Percentiles rank a stretch among this genome's conserved stretches.
These are phyloP conservation scores for Cladorrhinum sp. DNA, from an alignment of 2,329 filamentous ascomycete species.

Conservation along the genomic window DNA sequence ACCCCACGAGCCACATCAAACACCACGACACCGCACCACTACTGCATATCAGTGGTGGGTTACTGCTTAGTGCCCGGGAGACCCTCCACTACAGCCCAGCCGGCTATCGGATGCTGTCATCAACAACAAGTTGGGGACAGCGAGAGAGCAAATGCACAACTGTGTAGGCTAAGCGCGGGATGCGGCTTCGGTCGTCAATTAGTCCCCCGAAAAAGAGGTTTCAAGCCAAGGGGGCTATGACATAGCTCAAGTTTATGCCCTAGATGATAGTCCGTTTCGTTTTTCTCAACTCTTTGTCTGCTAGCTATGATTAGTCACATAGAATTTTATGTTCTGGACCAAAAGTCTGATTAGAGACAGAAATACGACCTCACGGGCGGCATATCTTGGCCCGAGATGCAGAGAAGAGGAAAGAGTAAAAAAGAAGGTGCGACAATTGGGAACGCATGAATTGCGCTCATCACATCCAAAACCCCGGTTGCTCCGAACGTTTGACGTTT, in stretches of 20 bases:
- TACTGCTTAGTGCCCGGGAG: background rate
- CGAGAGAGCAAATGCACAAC: background rate
- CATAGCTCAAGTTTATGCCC: background rate
- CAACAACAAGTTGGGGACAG: background rate
- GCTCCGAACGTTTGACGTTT: background rate
- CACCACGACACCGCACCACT: background rate
- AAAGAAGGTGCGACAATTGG: background rate
- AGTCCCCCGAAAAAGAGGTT: background rate
- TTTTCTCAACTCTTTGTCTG: background rate
- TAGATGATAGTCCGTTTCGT: background rate
- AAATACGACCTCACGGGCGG: background rate
- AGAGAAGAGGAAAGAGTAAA: background rate
- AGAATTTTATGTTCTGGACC: background rate
- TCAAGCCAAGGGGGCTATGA: background rate
- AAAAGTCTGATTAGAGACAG: background rate
- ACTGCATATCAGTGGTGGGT: background rate
- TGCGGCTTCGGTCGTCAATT: too few relatives aligned
- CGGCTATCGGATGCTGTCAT: too few relatives aligned
- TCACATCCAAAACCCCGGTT: background rate
- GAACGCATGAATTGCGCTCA: background rate
- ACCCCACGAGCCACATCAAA: background rate
- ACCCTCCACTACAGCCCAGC: too few relatives aligned
- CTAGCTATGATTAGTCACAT: background rate
- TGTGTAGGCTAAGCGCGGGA: too few relatives aligned
- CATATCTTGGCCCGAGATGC: background rate